A percentile compares a stretch with the other conserved stretches of the same genome.
These are phyloP conservation scores for Prototheca wickerhamii DNA, from an alignment of 163 green algal genomes.

Conservation along the genomic window DNA sequence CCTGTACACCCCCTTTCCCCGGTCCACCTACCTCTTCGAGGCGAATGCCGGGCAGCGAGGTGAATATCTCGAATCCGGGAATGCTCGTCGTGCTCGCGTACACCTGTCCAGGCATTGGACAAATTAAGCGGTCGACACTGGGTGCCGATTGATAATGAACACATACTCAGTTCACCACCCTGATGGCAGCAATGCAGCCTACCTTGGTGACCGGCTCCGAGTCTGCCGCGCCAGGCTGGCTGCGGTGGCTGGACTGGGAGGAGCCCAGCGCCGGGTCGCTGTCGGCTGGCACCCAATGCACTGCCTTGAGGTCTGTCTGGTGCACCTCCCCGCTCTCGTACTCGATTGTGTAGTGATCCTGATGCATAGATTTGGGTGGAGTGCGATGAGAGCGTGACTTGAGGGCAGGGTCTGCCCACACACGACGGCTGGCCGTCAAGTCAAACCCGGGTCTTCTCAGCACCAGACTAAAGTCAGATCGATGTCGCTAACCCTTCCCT, in stretches of 20 bases:
- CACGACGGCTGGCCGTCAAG: too few species aligned
- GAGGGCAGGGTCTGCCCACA: background rate
- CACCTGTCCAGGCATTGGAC: background rate
- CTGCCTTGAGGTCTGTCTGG: constrained; percentile 1
- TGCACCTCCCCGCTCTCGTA: background rate
- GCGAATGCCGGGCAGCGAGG: constrained; percentile 8
- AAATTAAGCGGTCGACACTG: too few species aligned
- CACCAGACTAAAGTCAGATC: too few species aligned
- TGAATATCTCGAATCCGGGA: constrained; percentile 25
- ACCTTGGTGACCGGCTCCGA: too few species aligned
- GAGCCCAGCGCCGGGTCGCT: too few species aligned
- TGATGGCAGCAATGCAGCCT: too few species aligned
- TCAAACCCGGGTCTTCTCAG: too few species aligned
- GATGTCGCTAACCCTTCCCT: constrained; percentile 1
- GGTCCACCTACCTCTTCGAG: constrained; percentile 5
- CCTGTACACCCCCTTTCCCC: background rate
- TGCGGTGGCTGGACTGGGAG: too few species aligned
- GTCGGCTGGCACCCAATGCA: background rate
- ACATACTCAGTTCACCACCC: too few species aligned
- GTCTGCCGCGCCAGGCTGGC: too few species aligned
- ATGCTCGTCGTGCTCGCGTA: background rate
- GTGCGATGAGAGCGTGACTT: background rate
- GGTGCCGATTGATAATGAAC: too few species aligned
- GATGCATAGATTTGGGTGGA: too few species aligned
- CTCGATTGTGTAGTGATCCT: background rate